Conservation (phyloP, 2,329 filamentous ascomycete species). For the Teratosphaeria pseudoeucalypti region DNA sequence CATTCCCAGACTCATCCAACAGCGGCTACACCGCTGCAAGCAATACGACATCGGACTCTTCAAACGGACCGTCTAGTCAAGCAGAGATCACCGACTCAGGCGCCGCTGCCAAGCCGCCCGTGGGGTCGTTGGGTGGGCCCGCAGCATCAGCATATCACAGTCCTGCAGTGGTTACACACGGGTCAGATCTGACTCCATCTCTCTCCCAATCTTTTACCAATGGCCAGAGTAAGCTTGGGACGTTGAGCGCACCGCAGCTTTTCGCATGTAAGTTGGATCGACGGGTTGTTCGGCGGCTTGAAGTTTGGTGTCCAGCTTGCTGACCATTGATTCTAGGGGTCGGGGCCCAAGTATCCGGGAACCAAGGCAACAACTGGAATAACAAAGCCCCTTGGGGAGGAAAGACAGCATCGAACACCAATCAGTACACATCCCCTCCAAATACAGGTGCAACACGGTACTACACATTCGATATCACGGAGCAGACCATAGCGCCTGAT, state of each 20-base stretch:
- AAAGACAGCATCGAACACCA: constrained; percentile 16
- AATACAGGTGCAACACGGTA: constrained; percentile 25
- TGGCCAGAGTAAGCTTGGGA: constrained; percentile 18
- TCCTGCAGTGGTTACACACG: constrained; percentile 12
- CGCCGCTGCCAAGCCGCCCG: constrained; percentile 2
- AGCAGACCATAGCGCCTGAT: constrained; percentile 23
- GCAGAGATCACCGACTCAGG: not conserved
- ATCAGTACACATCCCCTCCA: constrained; percentile 18
- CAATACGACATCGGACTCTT: constrained; percentile 3
- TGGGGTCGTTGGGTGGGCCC: constrained; percentile 8
- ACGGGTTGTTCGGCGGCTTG: constrained; percentile 11
- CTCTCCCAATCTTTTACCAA: constrained; percentile 17
- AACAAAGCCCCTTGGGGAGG: constrained; percentile 16
- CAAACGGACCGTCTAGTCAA: constrained; percentile 1
- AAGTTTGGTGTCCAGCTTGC: not conserved
- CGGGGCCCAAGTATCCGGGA: not conserved
- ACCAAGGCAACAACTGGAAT: not conserved
- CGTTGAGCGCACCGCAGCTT: constrained; percentile 13
- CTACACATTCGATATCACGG: constrained; percentile 24
- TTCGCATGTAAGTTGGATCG: constrained; percentile 13
- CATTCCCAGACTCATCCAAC: not conserved
- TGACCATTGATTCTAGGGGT: not conserved
- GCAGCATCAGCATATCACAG: constrained; percentile 6
- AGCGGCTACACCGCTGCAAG: not conserved
- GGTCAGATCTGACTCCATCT: constrained; percentile 6